A percentile compares a stretch with the other conserved stretches of the same genome.
phyloP scores from a whole-genome alignment of 805 yeast genomes.

The Cyberlindnera veronae region DNA sequence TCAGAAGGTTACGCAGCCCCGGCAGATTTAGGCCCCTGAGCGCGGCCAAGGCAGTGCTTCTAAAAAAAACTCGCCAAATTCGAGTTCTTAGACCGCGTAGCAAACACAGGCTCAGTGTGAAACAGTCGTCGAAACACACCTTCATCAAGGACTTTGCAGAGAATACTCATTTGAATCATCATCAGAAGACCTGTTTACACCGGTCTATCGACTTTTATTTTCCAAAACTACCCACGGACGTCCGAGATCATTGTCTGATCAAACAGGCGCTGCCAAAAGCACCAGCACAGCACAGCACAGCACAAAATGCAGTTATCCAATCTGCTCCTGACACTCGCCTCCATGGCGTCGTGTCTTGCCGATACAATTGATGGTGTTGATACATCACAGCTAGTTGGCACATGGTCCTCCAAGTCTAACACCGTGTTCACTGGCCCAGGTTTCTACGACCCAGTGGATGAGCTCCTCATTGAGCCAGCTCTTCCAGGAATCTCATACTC shows the following conservation, averaged over 20 bases:
- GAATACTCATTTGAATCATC: too few relatives aligned
- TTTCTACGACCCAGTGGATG: slow-evolving; percentile 94
- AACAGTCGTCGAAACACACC: too few relatives aligned
- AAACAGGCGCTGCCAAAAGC: background rate
- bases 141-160: too few relatives aligned
- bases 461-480: slow-evolving; percentile 89
- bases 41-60: slow-evolving; percentile 1
- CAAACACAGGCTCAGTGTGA: background rate
- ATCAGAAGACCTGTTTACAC: too few relatives aligned
- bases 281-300: background rate
- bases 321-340: slow-evolving; percentile 2
- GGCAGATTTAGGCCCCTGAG: background rate
- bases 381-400: slow-evolving; percentile 55
- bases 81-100: background rate
- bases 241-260: background rate
- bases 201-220: too few relatives aligned
- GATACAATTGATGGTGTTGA: slow-evolving; percentile 13
- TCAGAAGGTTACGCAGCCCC: slow-evolving; percentile 1
- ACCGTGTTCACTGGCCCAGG: slow-evolving; percentile 96
- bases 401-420: slow-evolving; percentile 93
- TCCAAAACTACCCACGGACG: too few relatives aligned
- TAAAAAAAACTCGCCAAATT: slow-evolving; percentile 1
- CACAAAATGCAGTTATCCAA: slow-evolving; percentile 1
- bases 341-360: slow-evolving; percentile 2
- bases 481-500: slow-evolving; percentile 92